These are phyloP conservation scores for Suillus subalutaceus DNA, from an alignment of 768 basidiomycete genomes.

Conservation along the genomic window DNA sequence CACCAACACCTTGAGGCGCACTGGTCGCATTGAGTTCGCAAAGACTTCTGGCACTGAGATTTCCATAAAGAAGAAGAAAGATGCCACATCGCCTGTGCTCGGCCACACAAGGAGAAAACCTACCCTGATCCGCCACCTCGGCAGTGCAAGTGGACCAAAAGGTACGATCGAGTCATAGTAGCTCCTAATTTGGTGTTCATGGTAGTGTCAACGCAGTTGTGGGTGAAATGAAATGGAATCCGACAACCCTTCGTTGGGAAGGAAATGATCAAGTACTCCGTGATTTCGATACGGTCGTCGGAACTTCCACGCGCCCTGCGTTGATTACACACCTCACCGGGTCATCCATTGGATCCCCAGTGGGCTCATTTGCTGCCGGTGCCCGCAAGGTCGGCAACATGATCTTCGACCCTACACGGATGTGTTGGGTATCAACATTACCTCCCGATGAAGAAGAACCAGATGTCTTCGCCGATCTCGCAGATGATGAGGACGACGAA, in stretches of 20 bases:
- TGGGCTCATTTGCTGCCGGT: constrained; percentile 71
- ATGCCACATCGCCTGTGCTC: constrained; percentile 45
- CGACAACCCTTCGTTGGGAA: constrained; percentile 88
- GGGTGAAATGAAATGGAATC: constrained; percentile 99
- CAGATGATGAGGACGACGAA: constrained; percentile 87
- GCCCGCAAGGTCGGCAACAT: constrained; percentile 96
- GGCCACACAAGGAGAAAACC: constrained; percentile 69
- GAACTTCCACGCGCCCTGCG: constrained; percentile 87
- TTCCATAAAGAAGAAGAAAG: constrained; percentile 59
- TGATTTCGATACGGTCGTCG: constrained; percentile 83
- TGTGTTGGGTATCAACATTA: constrained; percentile 93
- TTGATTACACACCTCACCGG: constrained; percentile 94
- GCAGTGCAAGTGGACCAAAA: constrained; percentile 68
- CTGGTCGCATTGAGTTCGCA: constrained; percentile 58
- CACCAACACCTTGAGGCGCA: constrained; percentile 59
- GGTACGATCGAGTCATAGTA: constrained; percentile 46
- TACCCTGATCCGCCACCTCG: constrained; percentile 85
- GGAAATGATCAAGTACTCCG: constrained; percentile 92
- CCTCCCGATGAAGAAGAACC: constrained; percentile 91
- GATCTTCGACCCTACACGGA: constrained; percentile 92
- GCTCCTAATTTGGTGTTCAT: constrained; percentile 18
- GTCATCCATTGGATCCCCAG: constrained; percentile 81
- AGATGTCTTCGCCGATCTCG: constrained; percentile 92
- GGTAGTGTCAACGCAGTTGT: constrained; percentile 57
- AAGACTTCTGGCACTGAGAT: constrained; percentile 39